Conservation (phyloP, 2,329 filamentous ascomycete species). For the Penicillium griseofulvum region DNA sequence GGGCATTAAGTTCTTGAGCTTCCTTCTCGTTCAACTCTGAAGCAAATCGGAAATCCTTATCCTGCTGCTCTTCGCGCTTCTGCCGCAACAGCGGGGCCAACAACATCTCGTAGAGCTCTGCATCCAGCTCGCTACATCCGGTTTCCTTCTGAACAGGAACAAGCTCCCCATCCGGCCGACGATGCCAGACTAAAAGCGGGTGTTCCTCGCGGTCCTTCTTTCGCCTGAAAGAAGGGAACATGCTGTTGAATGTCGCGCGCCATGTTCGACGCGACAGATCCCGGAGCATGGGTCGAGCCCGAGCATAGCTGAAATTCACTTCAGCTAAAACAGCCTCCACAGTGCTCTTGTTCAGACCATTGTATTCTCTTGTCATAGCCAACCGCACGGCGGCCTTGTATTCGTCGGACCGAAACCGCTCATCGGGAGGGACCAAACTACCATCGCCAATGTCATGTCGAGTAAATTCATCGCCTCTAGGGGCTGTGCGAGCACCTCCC, state of each 20-base stretch:
- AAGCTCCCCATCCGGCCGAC: constrained; percentile 30
- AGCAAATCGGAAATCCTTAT: constrained; percentile 39
- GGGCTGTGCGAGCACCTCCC: neutral
- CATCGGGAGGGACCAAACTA: constrained; percentile 37
- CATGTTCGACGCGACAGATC: constrained; percentile 46
- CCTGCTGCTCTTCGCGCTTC: constrained; percentile 37
- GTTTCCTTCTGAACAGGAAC: constrained; percentile 41
- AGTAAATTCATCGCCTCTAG: neutral
- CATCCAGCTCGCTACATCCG: constrained; percentile 44
- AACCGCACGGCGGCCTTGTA: constrained; percentile 44
- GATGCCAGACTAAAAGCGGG: constrained; percentile 42
- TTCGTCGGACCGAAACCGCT: constrained; percentile 44
- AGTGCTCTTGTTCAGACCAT: constrained; percentile 42
- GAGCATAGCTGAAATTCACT: constrained; percentile 46
- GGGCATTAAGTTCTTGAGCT: constrained; percentile 39
- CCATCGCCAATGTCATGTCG: constrained; percentile 14
- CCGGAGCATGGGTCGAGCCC: constrained; percentile 44
- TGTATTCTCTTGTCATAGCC: constrained; percentile 45
- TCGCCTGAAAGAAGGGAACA: constrained; percentile 43
- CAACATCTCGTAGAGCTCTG: constrained; percentile 40
- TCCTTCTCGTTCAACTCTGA: constrained; percentile 45
- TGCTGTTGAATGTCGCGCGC: constrained; percentile 44
- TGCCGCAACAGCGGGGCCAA: constrained; percentile 38
- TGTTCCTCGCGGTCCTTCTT: constrained; percentile 42
- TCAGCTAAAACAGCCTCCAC: constrained; percentile 50